These are phyloP conservation scores for Lactifluus pinguis DNA, from an alignment of 768 basidiomycete species.

Conservation along the genomic window DNA sequence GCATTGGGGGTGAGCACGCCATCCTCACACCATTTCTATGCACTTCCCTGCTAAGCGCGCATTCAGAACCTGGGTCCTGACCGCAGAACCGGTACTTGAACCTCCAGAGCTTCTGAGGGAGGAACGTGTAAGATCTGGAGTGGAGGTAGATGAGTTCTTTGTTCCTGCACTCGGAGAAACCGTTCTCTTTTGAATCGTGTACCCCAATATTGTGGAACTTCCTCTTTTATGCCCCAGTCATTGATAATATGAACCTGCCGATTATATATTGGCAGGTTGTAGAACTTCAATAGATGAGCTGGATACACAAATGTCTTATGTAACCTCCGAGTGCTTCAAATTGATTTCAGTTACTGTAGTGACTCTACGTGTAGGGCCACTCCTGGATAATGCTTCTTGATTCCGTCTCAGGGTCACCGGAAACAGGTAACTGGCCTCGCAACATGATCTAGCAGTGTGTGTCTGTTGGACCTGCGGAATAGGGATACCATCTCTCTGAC, in stretches of 20 bases:
- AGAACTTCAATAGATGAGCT: too few species aligned
- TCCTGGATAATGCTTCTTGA: neutral
- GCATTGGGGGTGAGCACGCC: slow-evolving; percentile 52
- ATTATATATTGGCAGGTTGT: too few species aligned
- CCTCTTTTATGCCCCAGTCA: neutral
- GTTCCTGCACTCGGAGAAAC: slow-evolving; percentile 59
- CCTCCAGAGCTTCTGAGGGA: slow-evolving; percentile 46
- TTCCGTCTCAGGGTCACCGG: neutral
- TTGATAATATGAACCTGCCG: neutral
- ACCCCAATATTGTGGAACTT: neutral
- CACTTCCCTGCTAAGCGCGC: neutral
- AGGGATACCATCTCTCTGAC: too few species aligned
- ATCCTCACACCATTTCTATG: neutral
- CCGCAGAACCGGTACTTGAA: slow-evolving; percentile 47
- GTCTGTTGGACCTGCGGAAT: too few species aligned
- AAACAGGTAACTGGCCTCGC: too few species aligned
- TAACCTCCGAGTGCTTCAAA: too few species aligned
- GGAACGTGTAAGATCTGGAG: slow-evolving; percentile 42
- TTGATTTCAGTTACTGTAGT: too few species aligned
- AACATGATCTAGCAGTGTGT: too few species aligned
- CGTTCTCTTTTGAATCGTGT: slow-evolving; percentile 19
- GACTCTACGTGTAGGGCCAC: too few species aligned
- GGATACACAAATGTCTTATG: too few species aligned
- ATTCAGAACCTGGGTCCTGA: slow-evolving; percentile 44
- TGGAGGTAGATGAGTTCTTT: slow-evolving; percentile 47